Evolutionary conservation across 2,329 filamentous ascomycete genomes (phyloP).

Genomic region (Sporothrix humicola): DNA sequence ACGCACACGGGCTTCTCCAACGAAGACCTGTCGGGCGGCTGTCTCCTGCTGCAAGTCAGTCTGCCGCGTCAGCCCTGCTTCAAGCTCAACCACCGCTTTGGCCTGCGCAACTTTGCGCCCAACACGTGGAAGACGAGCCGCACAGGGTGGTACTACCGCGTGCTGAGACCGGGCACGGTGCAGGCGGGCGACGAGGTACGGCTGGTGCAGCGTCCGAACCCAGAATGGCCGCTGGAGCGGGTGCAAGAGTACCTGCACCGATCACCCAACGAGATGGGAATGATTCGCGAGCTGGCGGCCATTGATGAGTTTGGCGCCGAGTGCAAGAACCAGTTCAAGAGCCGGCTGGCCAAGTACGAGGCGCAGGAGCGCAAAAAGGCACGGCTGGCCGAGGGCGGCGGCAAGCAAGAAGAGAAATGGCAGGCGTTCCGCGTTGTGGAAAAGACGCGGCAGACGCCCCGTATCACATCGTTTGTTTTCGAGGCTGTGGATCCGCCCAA

Average conservation of each 20-base stretch:
- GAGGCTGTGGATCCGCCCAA: conserved; percentile 48
- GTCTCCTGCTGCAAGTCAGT: conserved; percentile 62
- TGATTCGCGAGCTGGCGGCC: conserved; percentile 58
- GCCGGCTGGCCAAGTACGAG: conserved; percentile 55
- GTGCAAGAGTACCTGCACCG: conserved; percentile 68
- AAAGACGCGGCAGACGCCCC: conserved; percentile 57
- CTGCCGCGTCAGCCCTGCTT: conserved; percentile 69
- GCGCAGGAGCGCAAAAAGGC: conserved; percentile 40
- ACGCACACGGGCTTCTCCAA: neutral
- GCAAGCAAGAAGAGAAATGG: conserved; percentile 47
- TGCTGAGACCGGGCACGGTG: conserved; percentile 61
- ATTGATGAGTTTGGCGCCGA: conserved; percentile 59
- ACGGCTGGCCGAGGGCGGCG: conserved; percentile 33
- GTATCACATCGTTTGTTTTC: conserved; percentile 59
- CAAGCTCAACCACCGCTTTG: conserved; percentile 72
- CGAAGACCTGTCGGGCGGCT: conserved; percentile 39
- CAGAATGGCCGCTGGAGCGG: conserved; percentile 66
- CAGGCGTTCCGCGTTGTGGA: conserved; percentile 55
- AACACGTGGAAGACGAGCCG: conserved; percentile 61
- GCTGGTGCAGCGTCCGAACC: conserved; percentile 60
- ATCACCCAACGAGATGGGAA: conserved; percentile 56
- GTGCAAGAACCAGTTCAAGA: conserved; percentile 55
- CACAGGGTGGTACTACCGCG: conserved; percentile 70
- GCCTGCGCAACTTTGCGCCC: conserved; percentile 65
- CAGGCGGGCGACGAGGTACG: conserved; percentile 61